phyloP scores from a whole-genome alignment of 1,284 basidiomycete genomes.

The Hortiboletus rubellus region DNA sequence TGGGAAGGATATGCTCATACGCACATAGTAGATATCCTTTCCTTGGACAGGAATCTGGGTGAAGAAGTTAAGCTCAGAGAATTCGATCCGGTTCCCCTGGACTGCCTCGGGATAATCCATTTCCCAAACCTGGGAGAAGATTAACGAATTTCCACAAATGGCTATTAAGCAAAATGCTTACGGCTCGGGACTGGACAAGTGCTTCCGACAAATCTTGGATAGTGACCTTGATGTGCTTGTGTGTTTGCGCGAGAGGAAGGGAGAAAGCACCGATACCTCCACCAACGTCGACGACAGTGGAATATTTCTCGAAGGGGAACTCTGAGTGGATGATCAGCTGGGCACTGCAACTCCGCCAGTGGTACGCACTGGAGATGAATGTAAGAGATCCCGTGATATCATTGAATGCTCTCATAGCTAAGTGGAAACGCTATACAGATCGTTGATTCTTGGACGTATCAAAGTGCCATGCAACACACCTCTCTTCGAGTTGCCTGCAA shows the following conservation, averaged over 20 bases:
- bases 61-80: slow-evolving; percentile 35
- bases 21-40: slow-evolving; percentile 36
- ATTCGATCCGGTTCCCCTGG: slow-evolving; percentile 25
- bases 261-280: slow-evolving; percentile 36
- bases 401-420: slow-evolving; percentile 28
- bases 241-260: slow-evolving; percentile 26
- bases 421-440: slow-evolving; percentile 21
- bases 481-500: slow-evolving; percentile 18
- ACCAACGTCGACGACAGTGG: slow-evolving; percentile 34
- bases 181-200: slow-evolving; percentile 24
- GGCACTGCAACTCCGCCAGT: background rate
- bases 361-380: slow-evolving; percentile 23
- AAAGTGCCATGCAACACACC: slow-evolving; percentile 8
- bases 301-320: slow-evolving; percentile 30
- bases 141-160: background rate
- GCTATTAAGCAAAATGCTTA: slow-evolving; percentile 3
- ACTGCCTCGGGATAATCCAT: slow-evolving; percentile 27
- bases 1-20: too few species aligned
- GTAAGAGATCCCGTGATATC: slow-evolving; percentile 30
- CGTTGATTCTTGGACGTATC: background rate
- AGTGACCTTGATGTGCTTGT: slow-evolving; percentile 31
- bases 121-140: slow-evolving; percentile 22
- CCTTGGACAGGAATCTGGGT: slow-evolving; percentile 25
- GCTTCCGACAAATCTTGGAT: slow-evolving; percentile 33
- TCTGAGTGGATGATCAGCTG: slow-evolving; percentile 11